Base-by-base conservation (phyloP, 768 basidiomycete genomes). In the Podaxis sp. region DNA sequence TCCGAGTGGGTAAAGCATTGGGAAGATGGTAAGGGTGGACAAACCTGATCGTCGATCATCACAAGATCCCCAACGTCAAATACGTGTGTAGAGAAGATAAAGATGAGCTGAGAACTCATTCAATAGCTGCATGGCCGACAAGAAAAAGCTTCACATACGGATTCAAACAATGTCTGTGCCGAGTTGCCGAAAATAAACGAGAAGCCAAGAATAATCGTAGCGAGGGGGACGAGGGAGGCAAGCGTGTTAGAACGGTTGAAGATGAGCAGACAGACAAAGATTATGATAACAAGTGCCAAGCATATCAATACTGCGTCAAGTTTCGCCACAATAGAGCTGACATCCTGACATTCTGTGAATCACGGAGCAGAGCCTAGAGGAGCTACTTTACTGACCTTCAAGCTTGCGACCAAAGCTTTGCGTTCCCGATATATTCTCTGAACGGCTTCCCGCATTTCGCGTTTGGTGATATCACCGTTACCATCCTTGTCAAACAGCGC, bases 161-260 rank as follows among this genome's bases (percentile, higher is more conserved):
- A 90, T 76, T 91, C 87, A 63, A 92, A 93, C 1, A 92, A 72
- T 0, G 84, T 86, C 63, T 88, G 86, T 1, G 91, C 91, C 1
- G 90, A 89, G 70, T 91, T 84, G 2, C 91, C 90, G 62, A 93
- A 93, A 61, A 93, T 84, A 75, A 93, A 93, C 11, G 89, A 91
- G 68, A 93, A 91, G 3, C 90, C 91, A 48, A 92, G 82, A 62
- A 91, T 83, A 64, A 91, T 83, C 1, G 90, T 90, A 2, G 89
- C 90, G 38, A 92, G 78, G 9, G 90, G 91, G 11, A 91, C 89
- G 36, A 93, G 79, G 0, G 90, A 91, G 9, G 83, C 77, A 28
- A 92, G 65, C 0, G 90, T 88, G 62, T 89, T 77, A 37, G 71
- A 73, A 16, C 77, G 79, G 65, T 89, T 86, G 79, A 93, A 90